Conservation (phyloP, 2,329 filamentous ascomycete species). For the Penicillium sp. region DNA sequence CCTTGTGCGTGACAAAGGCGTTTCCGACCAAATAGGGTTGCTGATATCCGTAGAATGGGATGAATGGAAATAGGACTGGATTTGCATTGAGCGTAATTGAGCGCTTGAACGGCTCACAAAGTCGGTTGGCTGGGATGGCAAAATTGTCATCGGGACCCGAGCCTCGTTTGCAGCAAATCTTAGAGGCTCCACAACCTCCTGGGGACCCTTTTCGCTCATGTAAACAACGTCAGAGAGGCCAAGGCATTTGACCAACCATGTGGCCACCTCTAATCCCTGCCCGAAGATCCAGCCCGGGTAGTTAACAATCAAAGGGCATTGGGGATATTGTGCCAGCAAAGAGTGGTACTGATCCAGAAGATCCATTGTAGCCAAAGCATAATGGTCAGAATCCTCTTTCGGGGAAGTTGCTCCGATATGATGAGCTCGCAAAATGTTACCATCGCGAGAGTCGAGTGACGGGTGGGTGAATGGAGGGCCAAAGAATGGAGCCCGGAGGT, state of each 20-base stretch:
- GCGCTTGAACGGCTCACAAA: constrained; percentile 49
- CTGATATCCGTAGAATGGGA: constrained; percentile 27
- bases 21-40: constrained; percentile 46
- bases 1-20: constrained; percentile 46
- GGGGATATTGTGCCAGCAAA: constrained; percentile 41
- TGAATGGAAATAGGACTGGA: constrained; percentile 62
- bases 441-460: constrained; percentile 33
- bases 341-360: constrained; percentile 51
- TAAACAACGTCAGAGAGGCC: constrained; percentile 55
- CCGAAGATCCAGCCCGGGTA: constrained; percentile 58
- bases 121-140: constrained; percentile 49
- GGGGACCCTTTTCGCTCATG: constrained; percentile 51
- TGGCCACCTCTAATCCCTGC: constrained; percentile 51
- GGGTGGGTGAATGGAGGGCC: constrained; percentile 60
- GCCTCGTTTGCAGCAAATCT: constrained; percentile 39
- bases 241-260: constrained; percentile 47
- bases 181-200: constrained; percentile 45
- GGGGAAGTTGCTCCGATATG: constrained; percentile 54
- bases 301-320: constrained; percentile 57
- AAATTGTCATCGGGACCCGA: constrained; percentile 42
- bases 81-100: constrained; percentile 59
- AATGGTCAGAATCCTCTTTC: constrained; percentile 60
- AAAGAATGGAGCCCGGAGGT: constrained; percentile 53
- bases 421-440: constrained; percentile 51
- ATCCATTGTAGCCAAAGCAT: constrained; percentile 53